Evolutionary conservation across 2,329 filamentous ascomycete species (phyloP), one percentile per base, ranked within the genome.

Genomic region (Chaetoscypha palmicola): DNA sequence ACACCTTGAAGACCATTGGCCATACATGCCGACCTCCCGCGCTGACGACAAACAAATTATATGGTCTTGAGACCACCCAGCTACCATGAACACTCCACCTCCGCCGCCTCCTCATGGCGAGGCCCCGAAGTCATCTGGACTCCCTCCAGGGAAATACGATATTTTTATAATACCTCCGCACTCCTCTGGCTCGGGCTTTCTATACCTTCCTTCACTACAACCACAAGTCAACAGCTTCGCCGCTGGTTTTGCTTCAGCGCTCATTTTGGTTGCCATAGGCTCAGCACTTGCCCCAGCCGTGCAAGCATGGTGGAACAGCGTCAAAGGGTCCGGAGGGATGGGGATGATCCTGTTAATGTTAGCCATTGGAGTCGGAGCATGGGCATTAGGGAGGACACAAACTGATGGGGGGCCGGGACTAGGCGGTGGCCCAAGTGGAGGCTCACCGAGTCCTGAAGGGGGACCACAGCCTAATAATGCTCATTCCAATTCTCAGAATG

Each of bases 101-200:
- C 89, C 89, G 52, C 86, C 86, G 54, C 89, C 89, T 61, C 88
- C 87, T 51, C 89, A 95, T 68, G 88, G 89, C 66, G 74, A 80
- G 60, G 83, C 80, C 54, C 85, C 87, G 38, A 82, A 82, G 63
- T 77, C 77, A 16, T 70, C 71, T 20, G 83, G 85, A 45, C 71
- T 96, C 37, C 91, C 91, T 2, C 75, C 85, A 1, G 90, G 91
- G 43, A 94, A 92, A 62, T 97, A 95, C 66, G 91, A 97, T 69
- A 94, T 97, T 62, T 96, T 96, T 69, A 84, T 96, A 63, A 90
- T 97, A 59, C 91, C 91, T 5, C 87, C 90, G 36, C 89, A 95
- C 64, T 91, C 89, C 9, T 76, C 90, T 5, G 91, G 91, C 41
- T 79, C 81, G 0, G 91, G 91, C 24, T 96, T 96, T 65, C 71